Evolutionary conservation across 2,329 filamentous ascomycete species (phyloP).

Genomic region (Fusarium sp.): DNA sequence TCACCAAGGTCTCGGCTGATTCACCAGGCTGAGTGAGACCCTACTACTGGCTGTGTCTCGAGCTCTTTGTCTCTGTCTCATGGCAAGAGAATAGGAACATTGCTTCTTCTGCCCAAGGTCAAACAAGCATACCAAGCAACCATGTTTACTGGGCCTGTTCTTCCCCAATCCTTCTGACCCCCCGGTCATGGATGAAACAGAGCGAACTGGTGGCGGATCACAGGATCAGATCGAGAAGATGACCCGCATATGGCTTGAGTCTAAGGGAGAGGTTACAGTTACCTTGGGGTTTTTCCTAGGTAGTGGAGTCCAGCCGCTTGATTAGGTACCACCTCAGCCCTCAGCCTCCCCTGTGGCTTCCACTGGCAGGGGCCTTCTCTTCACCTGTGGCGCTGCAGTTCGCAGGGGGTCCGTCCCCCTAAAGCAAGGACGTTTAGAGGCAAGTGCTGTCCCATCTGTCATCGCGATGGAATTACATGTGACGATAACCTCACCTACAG

Average conservation of each 20-base stretch:
- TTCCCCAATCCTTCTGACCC: not conserved
- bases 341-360: constrained; percentile 28
- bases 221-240: constrained; percentile 23
- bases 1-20: not conserved
- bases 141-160: not conserved
- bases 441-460: not conserved
- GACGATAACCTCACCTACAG: constrained; percentile 18
- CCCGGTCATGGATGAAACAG: constrained; percentile 23
- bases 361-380: not conserved
- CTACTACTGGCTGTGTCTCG: not conserved
- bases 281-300: not conserved
- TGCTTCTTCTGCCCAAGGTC: not conserved
- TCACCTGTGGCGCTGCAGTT: constrained; percentile 15
- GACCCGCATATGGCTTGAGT: constrained; percentile 12
- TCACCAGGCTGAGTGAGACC: not conserved
- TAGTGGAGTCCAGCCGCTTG: not conserved
- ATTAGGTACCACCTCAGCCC: not conserved
- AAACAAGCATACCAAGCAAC: not conserved
- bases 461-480: constrained; percentile 22
- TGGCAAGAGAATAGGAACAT: not conserved
- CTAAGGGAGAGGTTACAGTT: not conserved
- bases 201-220: constrained; percentile 13
- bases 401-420: not conserved
- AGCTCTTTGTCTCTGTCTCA: not conserved
- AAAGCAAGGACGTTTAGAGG: not conserved